Conservation (phyloP, 164 flowering plant genomes). For the Aristolochia contorta region DNA sequence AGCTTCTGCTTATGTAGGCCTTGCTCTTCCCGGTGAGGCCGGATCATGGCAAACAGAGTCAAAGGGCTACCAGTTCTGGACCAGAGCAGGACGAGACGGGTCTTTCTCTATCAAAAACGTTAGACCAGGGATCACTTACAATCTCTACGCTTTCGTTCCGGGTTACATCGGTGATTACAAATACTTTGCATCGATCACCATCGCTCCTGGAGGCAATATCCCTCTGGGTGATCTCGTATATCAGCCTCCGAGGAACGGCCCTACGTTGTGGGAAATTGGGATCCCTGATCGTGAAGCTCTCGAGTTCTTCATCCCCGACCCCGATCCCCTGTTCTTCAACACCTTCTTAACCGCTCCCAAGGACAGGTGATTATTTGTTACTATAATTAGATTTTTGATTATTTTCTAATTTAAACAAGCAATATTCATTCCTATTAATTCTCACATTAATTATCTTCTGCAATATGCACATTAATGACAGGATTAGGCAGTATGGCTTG, state of each 20-base stretch:
- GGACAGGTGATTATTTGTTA: constrained; percentile 54
- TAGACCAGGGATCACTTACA: constrained; percentile 50
- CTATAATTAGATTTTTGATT: neutral
- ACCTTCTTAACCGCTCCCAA: constrained; percentile 49
- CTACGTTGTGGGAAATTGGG: constrained; percentile 91
- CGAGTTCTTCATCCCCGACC: constrained; percentile 76
- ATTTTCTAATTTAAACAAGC: too few relatives aligned
- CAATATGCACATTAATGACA: too few relatives aligned
- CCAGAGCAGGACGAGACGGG: constrained; percentile 41
- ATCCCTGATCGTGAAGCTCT: constrained; percentile 76
- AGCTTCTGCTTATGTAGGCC: constrained; percentile 54
- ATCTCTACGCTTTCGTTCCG: constrained; percentile 67
- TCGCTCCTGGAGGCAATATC: constrained; percentile 36
- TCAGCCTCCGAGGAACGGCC: constrained; percentile 75
- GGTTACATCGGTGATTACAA: constrained; percentile 70
- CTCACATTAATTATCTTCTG: neutral
- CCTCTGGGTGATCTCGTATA: constrained; percentile 48
- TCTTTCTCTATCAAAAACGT: constrained; percentile 41
- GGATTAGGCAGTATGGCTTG: constrained; percentile 79
- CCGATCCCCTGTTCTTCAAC: constrained; percentile 52
- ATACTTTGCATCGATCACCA: constrained; percentile 3
- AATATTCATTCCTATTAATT: too few relatives aligned
- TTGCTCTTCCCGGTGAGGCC: constrained; percentile 64
- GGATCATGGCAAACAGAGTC: constrained; percentile 86
- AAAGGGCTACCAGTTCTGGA: constrained; percentile 93